These are phyloP conservation scores for Anaeromyces robustus DNA, from an alignment of 192 early-diverging fungal species.

Conservation along the genomic window DNA sequence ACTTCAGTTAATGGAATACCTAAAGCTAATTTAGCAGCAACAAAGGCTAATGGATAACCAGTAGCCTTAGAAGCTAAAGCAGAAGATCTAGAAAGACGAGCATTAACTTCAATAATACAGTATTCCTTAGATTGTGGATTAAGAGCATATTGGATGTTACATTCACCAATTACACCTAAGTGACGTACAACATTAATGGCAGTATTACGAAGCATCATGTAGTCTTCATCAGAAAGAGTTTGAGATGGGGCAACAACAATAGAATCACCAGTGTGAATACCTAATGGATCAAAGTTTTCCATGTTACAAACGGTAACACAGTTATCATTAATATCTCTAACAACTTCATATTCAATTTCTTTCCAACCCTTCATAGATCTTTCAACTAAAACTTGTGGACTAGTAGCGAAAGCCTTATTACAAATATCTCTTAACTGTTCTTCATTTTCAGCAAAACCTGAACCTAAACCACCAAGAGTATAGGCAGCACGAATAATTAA, in stretches of 20 bases:
- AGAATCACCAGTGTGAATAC: slow-evolving; percentile 98
- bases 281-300: slow-evolving; percentile 99
- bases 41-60: slow-evolving; percentile 94
- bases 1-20: slow-evolving; percentile 85
- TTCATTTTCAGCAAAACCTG: slow-evolving; percentile 88
- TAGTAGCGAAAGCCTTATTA: slow-evolving; percentile 74
- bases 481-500: slow-evolving; percentile 93
- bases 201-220: slow-evolving; percentile 93
- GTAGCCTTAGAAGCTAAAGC: slow-evolving; percentile 96
- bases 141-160: slow-evolving; percentile 97
- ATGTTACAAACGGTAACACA: slow-evolving; percentile 99
- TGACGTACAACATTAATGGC: slow-evolving; percentile 95
- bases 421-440: slow-evolving; percentile 63
- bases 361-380: slow-evolving; percentile 99
- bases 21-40: slow-evolving; percentile 91
- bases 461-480: slow-evolving; percentile 90
- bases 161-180: slow-evolving; percentile 96
- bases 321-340: slow-evolving; percentile 85
- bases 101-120: slow-evolving; percentile 98
- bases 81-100: slow-evolving; percentile 78
- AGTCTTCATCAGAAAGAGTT: slow-evolving; percentile 93
- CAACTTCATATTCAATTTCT: slow-evolving; percentile 98
- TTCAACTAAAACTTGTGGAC: slow-evolving; percentile 90
- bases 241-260: slow-evolving; percentile 97
- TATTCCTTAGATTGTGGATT: slow-evolving; percentile 90